These are phyloP conservation scores for Aspergillus sclerotiicarbonarius DNA, from an alignment of 495 filamentous ascomycete genomes.

Conservation along the genomic window DNA sequence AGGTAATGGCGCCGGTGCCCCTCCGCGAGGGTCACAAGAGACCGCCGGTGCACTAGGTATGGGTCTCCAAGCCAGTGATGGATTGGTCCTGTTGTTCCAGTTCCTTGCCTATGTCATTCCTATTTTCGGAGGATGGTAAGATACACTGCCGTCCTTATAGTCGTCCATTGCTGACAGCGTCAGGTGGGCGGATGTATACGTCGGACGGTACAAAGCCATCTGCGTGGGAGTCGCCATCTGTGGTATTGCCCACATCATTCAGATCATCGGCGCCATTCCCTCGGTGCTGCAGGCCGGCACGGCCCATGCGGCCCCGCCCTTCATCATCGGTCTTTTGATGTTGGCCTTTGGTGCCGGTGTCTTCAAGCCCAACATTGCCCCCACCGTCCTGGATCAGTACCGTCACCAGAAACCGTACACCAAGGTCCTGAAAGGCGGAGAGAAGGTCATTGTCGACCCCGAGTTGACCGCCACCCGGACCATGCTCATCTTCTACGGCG, in stretches of 20 bases:
- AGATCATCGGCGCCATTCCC: constrained; percentile 60
- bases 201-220: constrained; percentile 55
- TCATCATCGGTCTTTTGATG: constrained; percentile 52
- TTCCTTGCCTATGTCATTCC: constrained; percentile 61
- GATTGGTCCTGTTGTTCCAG: constrained; percentile 56
- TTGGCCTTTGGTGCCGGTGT: constrained; percentile 36
- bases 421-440: constrained; percentile 35
- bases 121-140: constrained; percentile 53
- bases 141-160: too few relatives aligned
- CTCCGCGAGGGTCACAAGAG: constrained; percentile 50
- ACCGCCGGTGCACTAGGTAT: constrained; percentile 59
- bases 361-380: constrained; percentile 43
- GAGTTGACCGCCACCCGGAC: constrained; percentile 31
- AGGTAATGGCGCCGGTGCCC: constrained; percentile 63
- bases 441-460: constrained; percentile 41
- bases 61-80: constrained; percentile 58
- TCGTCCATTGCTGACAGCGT: not conserved
- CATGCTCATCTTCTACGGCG: constrained; percentile 39
- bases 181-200: constrained; percentile 52
- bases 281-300: constrained; percentile 52
- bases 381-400: constrained; percentile 36
- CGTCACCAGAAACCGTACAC: constrained; percentile 28
- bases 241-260: constrained; percentile 63
- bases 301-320: constrained; percentile 50
- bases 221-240: constrained; percentile 62